Conservation (phyloP, 495 filamentous ascomycete species). For the Aspergillus sclerotioniger region DNA sequence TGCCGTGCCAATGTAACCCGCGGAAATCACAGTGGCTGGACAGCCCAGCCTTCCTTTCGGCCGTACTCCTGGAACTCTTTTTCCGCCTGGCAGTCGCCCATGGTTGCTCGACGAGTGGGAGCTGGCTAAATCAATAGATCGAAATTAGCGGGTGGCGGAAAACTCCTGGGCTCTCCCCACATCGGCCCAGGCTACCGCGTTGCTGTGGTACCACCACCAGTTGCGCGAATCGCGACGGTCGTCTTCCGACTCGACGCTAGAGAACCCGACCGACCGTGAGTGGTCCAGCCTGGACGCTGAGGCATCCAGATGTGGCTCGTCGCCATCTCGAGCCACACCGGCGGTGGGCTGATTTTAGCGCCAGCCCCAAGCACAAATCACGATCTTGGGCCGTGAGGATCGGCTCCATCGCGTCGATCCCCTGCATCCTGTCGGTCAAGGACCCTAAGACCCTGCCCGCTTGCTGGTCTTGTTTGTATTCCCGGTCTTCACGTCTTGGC, state of each 20-base stretch:
- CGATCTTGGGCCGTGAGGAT: neutral
- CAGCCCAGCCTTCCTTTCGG: neutral
- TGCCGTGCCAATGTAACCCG: neutral
- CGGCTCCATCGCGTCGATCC: slow-evolving; percentile 6
- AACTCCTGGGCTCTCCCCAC: slow-evolving; percentile 11
- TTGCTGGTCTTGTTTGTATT: neutral
- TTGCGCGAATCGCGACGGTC: too few species aligned
- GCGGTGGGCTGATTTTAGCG: slow-evolving; percentile 11
- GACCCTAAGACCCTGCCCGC: neutral
- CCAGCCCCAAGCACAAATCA: slow-evolving; percentile 1
- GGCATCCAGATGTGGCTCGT: slow-evolving; percentile 6
- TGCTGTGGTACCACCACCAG: neutral
- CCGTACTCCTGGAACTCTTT: neutral
- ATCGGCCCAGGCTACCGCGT: neutral
- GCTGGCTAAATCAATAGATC: slow-evolving; percentile 2
- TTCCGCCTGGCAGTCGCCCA: neutral
- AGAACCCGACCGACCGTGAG: neutral
- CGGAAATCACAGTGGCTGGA: neutral
- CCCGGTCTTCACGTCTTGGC: neutral
- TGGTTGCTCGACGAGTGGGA: neutral
- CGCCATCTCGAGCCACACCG: slow-evolving; percentile 14
- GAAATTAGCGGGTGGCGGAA: slow-evolving; percentile 14
- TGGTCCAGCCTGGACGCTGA: neutral
- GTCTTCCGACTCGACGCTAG: too few species aligned
- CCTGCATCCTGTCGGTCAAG: slow-evolving; percentile 12